Base-by-base conservation (phyloP, 2,329 filamentous ascomycete genomes). In the Neophaeococcomyces mojaviensis region DNA sequence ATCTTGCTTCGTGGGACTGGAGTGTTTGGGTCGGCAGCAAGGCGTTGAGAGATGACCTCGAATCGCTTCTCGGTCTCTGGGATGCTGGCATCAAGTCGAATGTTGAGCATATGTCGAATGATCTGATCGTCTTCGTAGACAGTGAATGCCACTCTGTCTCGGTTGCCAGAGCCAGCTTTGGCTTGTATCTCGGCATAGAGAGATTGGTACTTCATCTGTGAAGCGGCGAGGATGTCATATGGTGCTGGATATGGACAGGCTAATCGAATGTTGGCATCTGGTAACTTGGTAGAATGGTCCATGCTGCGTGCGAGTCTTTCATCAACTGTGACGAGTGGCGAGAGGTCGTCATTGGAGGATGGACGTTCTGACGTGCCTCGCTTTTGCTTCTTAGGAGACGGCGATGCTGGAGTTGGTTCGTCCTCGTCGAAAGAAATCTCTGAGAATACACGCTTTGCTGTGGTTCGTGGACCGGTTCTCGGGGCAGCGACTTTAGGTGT, bases 21-120 rank as follows among this genome's bases (percentile, higher is more conserved):
- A 28, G 49, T 34, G 6, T 47, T 47, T 15, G 51, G 47, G 9
- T 48, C 20, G 1, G 18, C n/a, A 9, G 18, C 26, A 48, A 55
- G 48, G 15, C 54, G 52, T 8, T 45, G 40, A 8, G 43, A 34
- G 1, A 52, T 47, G 36, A 54, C 54, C n/a, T 19, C 22, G 18
- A 56, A 56, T 9, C 54, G 48, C 10, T 44, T 44, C 35, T 56
- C 54, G 16, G 52, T 52, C 24, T 36, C 24, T 6, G 54, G 26
- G 8, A 41, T 26, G 19, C 37, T 41, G 18, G 54, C 52, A 19
- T 48, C 38, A n/a, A 28, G 12, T 5, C 34, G n/a, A 28, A 56
- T 49, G 15, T 44, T 39, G 15, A 51, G 39, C 54, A 56, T 55
- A 30, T 53, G 52, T n/a, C 39, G 30, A 40, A 54, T 54, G 34